A percentile compares a stretch with the other conserved stretches of the same genome.
Conservation (phyloP, 257 asterid species). For the Thymus quinquecostatus region DNA sequence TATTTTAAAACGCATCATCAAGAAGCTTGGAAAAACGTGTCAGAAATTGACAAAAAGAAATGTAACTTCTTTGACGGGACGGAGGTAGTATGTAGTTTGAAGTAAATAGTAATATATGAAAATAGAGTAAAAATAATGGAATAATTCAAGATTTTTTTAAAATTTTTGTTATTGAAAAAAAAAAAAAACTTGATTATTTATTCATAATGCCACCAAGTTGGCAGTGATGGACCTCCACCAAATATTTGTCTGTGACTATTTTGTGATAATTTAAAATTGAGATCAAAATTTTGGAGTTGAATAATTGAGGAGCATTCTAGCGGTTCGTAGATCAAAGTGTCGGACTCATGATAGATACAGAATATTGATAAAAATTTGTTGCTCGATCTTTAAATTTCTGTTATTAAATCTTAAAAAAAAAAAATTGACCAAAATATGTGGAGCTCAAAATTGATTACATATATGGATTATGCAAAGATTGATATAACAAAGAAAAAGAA, state of each 20-base stretch:
- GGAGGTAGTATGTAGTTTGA: too few relatives aligned
- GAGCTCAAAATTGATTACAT: neutral
- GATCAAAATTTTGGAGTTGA: neutral
- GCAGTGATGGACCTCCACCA: constrained; percentile 14
- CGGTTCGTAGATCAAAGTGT: neutral
- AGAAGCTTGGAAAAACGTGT: too few relatives aligned
- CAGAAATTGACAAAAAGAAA: too few relatives aligned
- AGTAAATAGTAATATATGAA: neutral
- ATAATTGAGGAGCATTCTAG: constrained; percentile 7
- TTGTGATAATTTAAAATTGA: neutral
- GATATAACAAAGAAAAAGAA: too few relatives aligned
- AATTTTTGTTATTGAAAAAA: neutral
- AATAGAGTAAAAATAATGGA: too few relatives aligned
- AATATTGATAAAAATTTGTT: too few relatives aligned
- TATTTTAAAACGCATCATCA: too few relatives aligned
- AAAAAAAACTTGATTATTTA: neutral
- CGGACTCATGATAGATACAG: neutral
- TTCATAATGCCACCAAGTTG: neutral
- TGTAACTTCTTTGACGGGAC: too few relatives aligned
- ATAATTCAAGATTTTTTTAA: neutral
- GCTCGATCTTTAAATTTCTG: too few relatives aligned
- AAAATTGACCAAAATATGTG: neutral
- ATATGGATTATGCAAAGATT: neutral
- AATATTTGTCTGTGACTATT: neutral
- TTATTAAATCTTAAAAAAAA: too few relatives aligned